Percentiles rank a stretch among this genome's conserved stretches.
Evolutionary conservation across 305 asterid species (phyloP).

Genomic region (Fraxinus paxiana): DNA sequence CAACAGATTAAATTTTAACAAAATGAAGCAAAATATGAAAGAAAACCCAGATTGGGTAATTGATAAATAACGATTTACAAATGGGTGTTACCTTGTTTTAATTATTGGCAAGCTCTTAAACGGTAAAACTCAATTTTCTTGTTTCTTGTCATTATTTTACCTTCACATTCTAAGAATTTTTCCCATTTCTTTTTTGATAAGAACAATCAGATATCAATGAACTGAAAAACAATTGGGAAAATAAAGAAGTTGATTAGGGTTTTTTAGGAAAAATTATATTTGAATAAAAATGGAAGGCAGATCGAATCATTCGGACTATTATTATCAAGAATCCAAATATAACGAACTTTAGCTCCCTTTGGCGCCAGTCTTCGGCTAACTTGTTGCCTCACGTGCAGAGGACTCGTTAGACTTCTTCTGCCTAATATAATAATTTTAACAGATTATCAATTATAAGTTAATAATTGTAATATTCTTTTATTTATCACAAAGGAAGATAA

Average conservation of each 20-base stretch:
- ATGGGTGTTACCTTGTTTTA: constrained; percentile 24
- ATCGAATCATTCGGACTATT: constrained; percentile 29
- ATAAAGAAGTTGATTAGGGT: constrained; percentile 26
- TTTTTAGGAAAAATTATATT: constrained; percentile 4
- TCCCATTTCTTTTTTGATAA: neutral
- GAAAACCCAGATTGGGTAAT: neutral
- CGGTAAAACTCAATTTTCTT: neutral
- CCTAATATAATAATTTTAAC: neutral
- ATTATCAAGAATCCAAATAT: constrained; percentile 2
- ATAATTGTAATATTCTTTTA: neutral
- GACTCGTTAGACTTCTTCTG: neutral
- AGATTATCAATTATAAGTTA: neutral
- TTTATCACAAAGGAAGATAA: neutral
- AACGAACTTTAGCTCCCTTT: constrained; percentile 13
- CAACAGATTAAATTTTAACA: neutral
- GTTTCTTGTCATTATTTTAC: constrained; percentile 6
- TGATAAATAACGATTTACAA: neutral
- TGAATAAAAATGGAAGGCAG: constrained; percentile 17
- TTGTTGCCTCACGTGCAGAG: constrained; percentile 13
- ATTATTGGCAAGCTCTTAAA: constrained; percentile 6
- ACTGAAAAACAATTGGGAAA: neutral
- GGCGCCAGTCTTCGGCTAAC: constrained; percentile 28
- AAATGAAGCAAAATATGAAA: constrained; percentile 17
- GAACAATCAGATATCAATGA: constrained; percentile 12
- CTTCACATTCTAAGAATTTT: neutral